phyloP scores from a whole-genome alignment of 176 grass and related monocot species.

The maize (Zea mays) region DNA sequence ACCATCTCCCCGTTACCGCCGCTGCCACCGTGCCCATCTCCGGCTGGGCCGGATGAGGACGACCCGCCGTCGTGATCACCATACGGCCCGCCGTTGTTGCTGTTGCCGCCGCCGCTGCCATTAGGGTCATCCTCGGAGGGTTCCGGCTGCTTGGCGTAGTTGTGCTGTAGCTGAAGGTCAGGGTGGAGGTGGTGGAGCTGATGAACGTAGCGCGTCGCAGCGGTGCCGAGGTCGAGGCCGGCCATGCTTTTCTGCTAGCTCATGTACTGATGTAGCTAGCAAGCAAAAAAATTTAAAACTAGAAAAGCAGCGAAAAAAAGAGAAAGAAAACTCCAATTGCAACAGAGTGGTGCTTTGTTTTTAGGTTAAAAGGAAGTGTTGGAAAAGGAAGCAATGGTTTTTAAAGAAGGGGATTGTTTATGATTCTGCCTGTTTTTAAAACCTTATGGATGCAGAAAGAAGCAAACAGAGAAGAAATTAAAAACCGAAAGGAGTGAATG shows the following conservation, averaged over 20 bases:
- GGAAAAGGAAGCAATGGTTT: slow-evolving; percentile 82
- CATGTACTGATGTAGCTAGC: slow-evolving; percentile 67
- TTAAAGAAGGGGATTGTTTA: slow-evolving; percentile 69
- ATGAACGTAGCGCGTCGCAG: slow-evolving; percentile 79
- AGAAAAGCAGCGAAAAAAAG: slow-evolving; percentile 30
- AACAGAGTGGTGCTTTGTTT: slow-evolving; percentile 56
- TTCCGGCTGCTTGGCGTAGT: slow-evolving; percentile 54
- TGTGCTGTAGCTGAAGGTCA: slow-evolving; percentile 73
- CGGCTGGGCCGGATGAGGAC: slow-evolving; percentile 40
- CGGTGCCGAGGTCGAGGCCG: slow-evolving; percentile 87
- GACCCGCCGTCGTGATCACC: slow-evolving; percentile 59
- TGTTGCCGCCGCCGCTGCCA: slow-evolving; percentile 25
- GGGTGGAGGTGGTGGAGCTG: slow-evolving; percentile 74
- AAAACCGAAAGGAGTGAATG: slow-evolving; percentile 46
- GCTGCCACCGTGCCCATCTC: slow-evolving; percentile 26
- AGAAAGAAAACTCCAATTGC: slow-evolving; percentile 28
- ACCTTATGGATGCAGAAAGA: slow-evolving; percentile 65
- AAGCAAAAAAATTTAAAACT: slow-evolving; percentile 40
- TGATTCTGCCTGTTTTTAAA: slow-evolving; percentile 46
- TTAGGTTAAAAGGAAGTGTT: slow-evolving; percentile 69
- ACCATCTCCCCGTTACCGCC: slow-evolving; percentile 45
- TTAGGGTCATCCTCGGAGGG: slow-evolving; percentile 59
- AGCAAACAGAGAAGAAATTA: slow-evolving; percentile 59
- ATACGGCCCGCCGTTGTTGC: slow-evolving; percentile 47
- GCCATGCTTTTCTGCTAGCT: slow-evolving; percentile 85